Evolutionary conservation across 2,329 filamentous ascomycete genomes (phyloP), one percentile per base, ranked within the genome.

Genomic region (Aureobasidium lini): DNA sequence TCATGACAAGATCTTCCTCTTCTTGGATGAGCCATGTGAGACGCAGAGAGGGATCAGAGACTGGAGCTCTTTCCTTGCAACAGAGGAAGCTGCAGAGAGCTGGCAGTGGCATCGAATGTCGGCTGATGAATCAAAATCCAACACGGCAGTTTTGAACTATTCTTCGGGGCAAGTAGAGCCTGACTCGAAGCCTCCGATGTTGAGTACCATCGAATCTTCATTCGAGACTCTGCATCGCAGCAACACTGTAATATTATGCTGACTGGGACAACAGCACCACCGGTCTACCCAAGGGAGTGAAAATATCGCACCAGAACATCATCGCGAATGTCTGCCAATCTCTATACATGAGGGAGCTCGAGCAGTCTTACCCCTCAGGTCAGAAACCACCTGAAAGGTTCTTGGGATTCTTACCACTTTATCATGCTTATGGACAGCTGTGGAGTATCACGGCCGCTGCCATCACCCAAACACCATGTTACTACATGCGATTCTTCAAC

Each of bases 1-100:
- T 3, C 69, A 63, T 31, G 65, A 71, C 47, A 68, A 73, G 13
- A 77, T 82, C 44, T 81, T 76, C 57, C 75, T 80, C 60, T 80
- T 82, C 67, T 76, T 75, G 9, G 78, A 81, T 62, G 29, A 47
- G 46, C 59, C 61, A 2, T 71, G 67, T 18, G 59, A 66, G 8
- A 34, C 68, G 79, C 60, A 65, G 18, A 1, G 61, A 66, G 4
- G 65, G 74, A 36, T 53, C 61, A 34, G 32, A 37, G 40, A 57
- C 29, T 56, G 52, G 52, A 56, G 52, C 40, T 23, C 39, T 15
- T 56, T 56, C 34, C 36, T 62, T 13, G 47, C 60, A 2, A 39
- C 56, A 1, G 34, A 32, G 11, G 18, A 57, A 16, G 48, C 54
- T 18, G 71, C 71, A 9, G 60, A 67, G 11, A 60, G 13, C 23